phyloP scores from a whole-genome alignment of 1,284 basidiomycete genomes.

The Neotropicomus parvogracilis region DNA sequence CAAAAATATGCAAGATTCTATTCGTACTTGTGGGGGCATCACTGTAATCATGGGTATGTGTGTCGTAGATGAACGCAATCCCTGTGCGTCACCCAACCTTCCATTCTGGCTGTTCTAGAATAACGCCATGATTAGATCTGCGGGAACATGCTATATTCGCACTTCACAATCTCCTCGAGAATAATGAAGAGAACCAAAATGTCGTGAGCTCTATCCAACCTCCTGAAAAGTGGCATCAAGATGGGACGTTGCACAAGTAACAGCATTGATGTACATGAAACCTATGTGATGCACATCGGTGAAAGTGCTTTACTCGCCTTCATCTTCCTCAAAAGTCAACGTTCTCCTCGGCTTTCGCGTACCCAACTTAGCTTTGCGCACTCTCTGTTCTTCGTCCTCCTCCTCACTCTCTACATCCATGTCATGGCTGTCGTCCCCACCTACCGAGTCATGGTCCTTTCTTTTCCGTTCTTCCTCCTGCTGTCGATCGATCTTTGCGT shows the following conservation, averaged over 20 bases:
- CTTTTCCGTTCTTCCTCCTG: conserved; percentile 46
- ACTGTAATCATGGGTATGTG: conserved; percentile 81
- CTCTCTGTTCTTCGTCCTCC: conserved; percentile 58
- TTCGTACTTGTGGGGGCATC: conserved; percentile 69
- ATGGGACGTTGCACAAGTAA: conserved; percentile 46
- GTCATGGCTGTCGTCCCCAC: conserved; percentile 41
- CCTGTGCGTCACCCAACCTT: conserved; percentile 58
- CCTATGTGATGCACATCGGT: not conserved
- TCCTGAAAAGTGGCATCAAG: conserved; percentile 52
- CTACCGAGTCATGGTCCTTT: conserved; percentile 20
- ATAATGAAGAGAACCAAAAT: conserved; percentile 76
- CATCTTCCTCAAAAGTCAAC: conserved; percentile 57
- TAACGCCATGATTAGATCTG: conserved; percentile 53
- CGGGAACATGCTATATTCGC: conserved; percentile 88
- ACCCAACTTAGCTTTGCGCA: conserved; percentile 48
- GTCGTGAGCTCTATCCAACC: conserved; percentile 73
- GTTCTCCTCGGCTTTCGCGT: conserved; percentile 51
- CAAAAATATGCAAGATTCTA: conserved; percentile 66
- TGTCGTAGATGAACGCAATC: conserved; percentile 85
- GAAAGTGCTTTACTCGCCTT: conserved; percentile 34
- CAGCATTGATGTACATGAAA: conserved; percentile 3
- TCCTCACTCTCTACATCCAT: conserved; percentile 80
- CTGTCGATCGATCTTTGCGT: conserved; percentile 53
- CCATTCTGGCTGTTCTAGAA: not conserved
- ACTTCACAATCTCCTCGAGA: conserved; percentile 71